These are phyloP conservation scores for Lepidopterella palustris DNA, from an alignment of 495 filamentous ascomycete species.

Conservation along the genomic window DNA sequence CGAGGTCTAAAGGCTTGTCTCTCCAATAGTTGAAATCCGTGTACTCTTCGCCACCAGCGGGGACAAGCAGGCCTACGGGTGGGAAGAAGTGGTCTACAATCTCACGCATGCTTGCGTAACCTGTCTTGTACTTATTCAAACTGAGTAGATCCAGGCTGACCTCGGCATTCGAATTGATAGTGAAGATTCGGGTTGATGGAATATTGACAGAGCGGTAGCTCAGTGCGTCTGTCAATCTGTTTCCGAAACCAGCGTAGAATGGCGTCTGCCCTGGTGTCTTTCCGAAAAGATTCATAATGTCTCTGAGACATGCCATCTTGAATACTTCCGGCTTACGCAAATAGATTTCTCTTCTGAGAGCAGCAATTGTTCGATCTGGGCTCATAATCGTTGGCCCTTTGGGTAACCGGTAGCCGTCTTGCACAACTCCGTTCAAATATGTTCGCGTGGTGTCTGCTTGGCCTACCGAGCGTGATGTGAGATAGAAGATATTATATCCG, in stretches of 20 bases:
- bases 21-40: conserved; percentile 44
- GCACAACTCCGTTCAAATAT: conserved; percentile 83
- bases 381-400: conserved; percentile 90
- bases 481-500: conserved; percentile 97
- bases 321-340: conserved; percentile 96
- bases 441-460: conserved; percentile 86
- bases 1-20: conserved; percentile 33
- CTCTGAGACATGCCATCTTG: conserved; percentile 96
- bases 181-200: conserved; percentile 89
- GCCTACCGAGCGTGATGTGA: conserved; percentile 88
- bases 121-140: conserved; percentile 91
- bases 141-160: conserved; percentile 86
- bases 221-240: conserved; percentile 90
- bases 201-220: conserved; percentile 96
- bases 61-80: conserved; percentile 35
- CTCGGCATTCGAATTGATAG: conserved; percentile 97
- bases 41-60: conserved; percentile 37
- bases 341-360: conserved; percentile 87
- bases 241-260: conserved; percentile 97
- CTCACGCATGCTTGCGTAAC: conserved; percentile 93
- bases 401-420: conserved; percentile 80
- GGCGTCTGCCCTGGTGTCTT: conserved; percentile 43
- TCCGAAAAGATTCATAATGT: conserved; percentile 86
- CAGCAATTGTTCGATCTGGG: conserved; percentile 94
- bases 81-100: conserved; percentile 90